These are phyloP conservation scores for Monosporozyma solicola DNA, from an alignment of 805 yeast species.

Conservation along the genomic window DNA sequence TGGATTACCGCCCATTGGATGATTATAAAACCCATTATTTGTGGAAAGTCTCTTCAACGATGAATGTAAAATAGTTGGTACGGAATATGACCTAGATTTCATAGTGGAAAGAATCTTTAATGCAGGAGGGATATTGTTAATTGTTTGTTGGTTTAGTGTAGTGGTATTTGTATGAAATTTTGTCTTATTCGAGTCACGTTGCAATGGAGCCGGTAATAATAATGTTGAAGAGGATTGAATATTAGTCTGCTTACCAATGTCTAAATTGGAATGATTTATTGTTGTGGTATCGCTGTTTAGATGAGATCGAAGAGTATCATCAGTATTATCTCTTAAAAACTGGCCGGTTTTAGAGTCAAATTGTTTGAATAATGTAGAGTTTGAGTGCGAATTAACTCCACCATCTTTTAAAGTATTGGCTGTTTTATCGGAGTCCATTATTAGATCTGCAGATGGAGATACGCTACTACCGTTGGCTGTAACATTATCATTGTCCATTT, in stretches of 20 bases:
- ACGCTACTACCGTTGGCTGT: background rate
- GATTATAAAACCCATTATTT: slow-evolving; percentile 3
- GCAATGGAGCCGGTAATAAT: background rate
- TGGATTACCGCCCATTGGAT: slow-evolving; percentile 3
- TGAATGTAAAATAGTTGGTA: slow-evolving; percentile 29
- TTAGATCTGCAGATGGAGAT: background rate
- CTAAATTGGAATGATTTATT: background rate
- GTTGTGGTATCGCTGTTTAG: background rate
- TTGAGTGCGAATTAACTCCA: background rate
- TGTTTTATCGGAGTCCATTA: background rate
- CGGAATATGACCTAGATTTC: slow-evolving; percentile 27
- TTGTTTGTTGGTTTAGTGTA: background rate
- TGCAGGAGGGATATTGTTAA: slow-evolving; percentile 1
- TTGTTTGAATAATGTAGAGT: slow-evolving; percentile 20
- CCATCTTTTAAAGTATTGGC: background rate
- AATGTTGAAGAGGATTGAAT: background rate
- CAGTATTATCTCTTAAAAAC: slow-evolving; percentile 12
- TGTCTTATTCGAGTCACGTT: background rate
- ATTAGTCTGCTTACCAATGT: background rate
- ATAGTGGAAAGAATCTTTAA: slow-evolving; percentile 8
- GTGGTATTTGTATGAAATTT: background rate
- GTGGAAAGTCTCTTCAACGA: slow-evolving; percentile 22
- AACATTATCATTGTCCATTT: background rate
- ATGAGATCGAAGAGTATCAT: background rate
- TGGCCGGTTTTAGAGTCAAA: slow-evolving; percentile 28